phyloP scores from a whole-genome alignment of 371 early-diverging fungal species.

The Rhizopus delemar region DNA sequence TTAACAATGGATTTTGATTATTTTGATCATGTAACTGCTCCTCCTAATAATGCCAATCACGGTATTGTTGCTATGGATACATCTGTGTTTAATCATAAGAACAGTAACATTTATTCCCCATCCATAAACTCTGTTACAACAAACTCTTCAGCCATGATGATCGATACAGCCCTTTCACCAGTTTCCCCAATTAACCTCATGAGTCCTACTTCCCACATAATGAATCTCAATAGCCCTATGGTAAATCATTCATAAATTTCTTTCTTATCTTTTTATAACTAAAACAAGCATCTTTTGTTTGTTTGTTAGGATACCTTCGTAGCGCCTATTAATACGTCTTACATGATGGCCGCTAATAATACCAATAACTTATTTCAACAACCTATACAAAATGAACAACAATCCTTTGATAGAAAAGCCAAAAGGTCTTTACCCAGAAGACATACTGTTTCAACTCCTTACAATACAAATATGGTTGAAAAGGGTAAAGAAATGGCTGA shows the following conservation, averaged over 20 bases:
- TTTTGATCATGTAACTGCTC: conserved; percentile 10
- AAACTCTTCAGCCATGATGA: conserved; percentile 21
- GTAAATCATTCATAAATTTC: conserved; percentile 5
- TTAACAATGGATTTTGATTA: conserved; percentile 30
- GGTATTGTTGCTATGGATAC: conserved; percentile 5
- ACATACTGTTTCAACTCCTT: conserved; percentile 50
- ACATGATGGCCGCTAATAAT: conserved; percentile 5
- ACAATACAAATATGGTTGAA: conserved; percentile 13
- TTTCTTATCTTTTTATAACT: not conserved
- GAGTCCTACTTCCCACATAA: conserved; percentile 12
- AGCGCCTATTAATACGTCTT: conserved; percentile 9
- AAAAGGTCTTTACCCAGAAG: conserved; percentile 41
- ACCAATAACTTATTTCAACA: not conserved
- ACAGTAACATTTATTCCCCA: conserved; percentile 13
- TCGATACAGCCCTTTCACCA: conserved; percentile 19
- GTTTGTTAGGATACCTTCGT: conserved; percentile 18
- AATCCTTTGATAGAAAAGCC: conserved; percentile 19
- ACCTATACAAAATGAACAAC: conserved; percentile 9
- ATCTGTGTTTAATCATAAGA: not conserved
- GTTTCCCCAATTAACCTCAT: conserved; percentile 16
- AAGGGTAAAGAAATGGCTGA: conserved; percentile 4
- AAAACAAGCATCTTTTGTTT: too few relatives aligned
- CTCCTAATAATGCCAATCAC: not conserved
- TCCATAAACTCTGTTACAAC: conserved; percentile 21
- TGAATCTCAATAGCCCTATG: conserved; percentile 20